Conservation (phyloP, 2,329 filamentous ascomycete genomes). For the Mariannaea elegans region DNA sequence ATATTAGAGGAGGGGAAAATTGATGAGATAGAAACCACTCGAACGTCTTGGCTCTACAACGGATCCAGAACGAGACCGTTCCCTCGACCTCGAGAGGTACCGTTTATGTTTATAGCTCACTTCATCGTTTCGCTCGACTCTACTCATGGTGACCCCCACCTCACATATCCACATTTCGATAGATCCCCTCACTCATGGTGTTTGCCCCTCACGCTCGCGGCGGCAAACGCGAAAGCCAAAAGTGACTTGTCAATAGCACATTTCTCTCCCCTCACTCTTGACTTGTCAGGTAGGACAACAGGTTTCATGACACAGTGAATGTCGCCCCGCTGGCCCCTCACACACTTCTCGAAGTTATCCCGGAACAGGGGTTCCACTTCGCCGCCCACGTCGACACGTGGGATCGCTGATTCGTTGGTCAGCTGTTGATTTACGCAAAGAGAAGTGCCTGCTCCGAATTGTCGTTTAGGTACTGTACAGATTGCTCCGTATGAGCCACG, state of each 20-base stretch:
- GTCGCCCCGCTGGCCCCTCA: slow-evolving; percentile 8
- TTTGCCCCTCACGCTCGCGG: slow-evolving; percentile 15
- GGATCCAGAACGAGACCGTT: not conserved
- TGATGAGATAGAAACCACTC: not conserved
- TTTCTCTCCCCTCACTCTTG: slow-evolving; percentile 23
- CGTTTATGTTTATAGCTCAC: slow-evolving; percentile 20
- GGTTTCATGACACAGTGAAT: slow-evolving; percentile 6
- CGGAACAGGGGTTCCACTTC: slow-evolving; percentile 19
- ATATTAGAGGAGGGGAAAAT: not conserved
- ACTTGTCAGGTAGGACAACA: slow-evolving; percentile 23
- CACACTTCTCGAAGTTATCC: not conserved
- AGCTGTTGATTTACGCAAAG: not conserved
- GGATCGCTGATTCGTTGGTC: slow-evolving; percentile 40
- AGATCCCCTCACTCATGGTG: slow-evolving; percentile 7
- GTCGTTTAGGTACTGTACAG: not conserved
- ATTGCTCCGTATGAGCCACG: not conserved
- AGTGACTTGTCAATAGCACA: slow-evolving; percentile 25
- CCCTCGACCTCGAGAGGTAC: not conserved
- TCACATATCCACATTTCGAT: not conserved
- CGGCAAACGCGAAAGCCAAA: slow-evolving; percentile 29
- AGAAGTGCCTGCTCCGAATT: not conserved
- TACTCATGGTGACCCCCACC: slow-evolving; percentile 6
- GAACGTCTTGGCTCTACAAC: not conserved
- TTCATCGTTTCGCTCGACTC: not conserved
- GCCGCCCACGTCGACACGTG: slow-evolving; percentile 37